Percentiles rank a stretch among this genome's conserved stretches.
Evolutionary conservation across 2,329 filamentous ascomycete genomes (phyloP).

Genomic region (Esteya vermicola): DNA sequence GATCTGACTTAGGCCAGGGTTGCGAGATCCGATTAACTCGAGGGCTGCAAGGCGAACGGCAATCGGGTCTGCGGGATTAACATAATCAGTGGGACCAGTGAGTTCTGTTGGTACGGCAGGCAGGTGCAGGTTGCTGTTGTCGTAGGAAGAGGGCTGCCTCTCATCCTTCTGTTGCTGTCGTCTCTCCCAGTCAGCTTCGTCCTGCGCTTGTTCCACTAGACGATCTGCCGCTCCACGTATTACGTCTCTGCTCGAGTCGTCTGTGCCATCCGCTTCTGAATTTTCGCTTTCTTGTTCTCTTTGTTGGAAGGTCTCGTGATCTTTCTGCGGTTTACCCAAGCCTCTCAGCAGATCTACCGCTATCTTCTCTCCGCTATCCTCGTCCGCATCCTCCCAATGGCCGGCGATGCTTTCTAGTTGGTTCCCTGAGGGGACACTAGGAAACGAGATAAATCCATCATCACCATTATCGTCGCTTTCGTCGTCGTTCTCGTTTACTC

Average conservation of each 20-base stretch:
- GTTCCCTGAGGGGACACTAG: conserved; percentile 24
- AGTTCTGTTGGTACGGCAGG: conserved; percentile 32
- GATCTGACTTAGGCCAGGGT: conserved; percentile 12
- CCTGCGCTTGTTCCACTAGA: conserved; percentile 29
- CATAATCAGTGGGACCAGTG: conserved; percentile 17
- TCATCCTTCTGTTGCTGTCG: background rate
- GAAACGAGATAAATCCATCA: conserved; percentile 32
- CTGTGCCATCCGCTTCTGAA: conserved; percentile 8
- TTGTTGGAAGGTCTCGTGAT: background rate
- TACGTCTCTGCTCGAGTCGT: conserved; percentile 35
- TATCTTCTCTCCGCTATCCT: conserved; percentile 13
- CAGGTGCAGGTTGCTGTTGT: conserved; percentile 20
- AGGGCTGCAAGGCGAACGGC: conserved; percentile 38
- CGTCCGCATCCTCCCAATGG: conserved; percentile 7
- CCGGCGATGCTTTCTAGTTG: conserved; percentile 8
- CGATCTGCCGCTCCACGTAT: conserved; percentile 17
- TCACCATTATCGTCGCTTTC: conserved; percentile 12
- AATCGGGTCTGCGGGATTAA: conserved; percentile 31
- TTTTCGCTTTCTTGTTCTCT: background rate
- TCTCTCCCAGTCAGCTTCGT: conserved; percentile 26
- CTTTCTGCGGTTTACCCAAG: conserved; percentile 12
- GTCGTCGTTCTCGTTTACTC: conserved; percentile 13
- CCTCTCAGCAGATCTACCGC: conserved; percentile 19
- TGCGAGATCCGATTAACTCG: conserved; percentile 18
- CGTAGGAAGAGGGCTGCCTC: no score